Percentiles rank a stretch among this genome's conserved stretches.
Evolutionary conservation across 2,329 filamentous ascomycete species (phyloP).

Genomic region (Alternaria angustiovoidea): DNA sequence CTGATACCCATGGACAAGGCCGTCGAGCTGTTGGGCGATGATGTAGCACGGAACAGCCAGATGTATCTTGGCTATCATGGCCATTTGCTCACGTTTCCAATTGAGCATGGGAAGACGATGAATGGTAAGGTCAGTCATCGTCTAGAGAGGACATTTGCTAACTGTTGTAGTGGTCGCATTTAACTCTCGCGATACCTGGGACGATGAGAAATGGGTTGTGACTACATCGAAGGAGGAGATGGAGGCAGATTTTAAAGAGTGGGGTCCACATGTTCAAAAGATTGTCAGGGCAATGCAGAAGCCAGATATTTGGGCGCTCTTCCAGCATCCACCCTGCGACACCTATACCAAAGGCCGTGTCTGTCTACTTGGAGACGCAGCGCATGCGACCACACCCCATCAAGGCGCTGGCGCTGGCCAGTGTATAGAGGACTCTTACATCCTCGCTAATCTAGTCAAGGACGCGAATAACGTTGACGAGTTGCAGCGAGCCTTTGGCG

Average conservation of each 20-base stretch:
- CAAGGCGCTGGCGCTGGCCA: slow-evolving; percentile 65
- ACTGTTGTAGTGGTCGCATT: slow-evolving; percentile 47
- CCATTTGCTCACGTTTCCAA: slow-evolving; percentile 70
- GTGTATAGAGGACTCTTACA: slow-evolving; percentile 63
- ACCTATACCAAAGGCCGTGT: slow-evolving; percentile 56
- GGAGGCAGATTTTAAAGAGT: slow-evolving; percentile 40
- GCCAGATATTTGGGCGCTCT: slow-evolving; percentile 65
- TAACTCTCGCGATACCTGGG: slow-evolving; percentile 43
- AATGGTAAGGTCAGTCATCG: slow-evolving; percentile 54
- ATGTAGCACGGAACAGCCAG: slow-evolving; percentile 61
- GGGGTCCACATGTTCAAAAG: slow-evolving; percentile 42
- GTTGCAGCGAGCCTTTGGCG: slow-evolving; percentile 46
- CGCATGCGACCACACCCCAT: slow-evolving; percentile 64
- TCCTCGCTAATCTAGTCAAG: slow-evolving; percentile 41
- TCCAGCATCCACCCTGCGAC: slow-evolving; percentile 61
- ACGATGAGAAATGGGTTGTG: slow-evolving; percentile 45
- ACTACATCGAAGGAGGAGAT: slow-evolving; percentile 45
- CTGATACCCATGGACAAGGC: slow-evolving; percentile 68
- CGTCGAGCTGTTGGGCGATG: slow-evolving; percentile 57
- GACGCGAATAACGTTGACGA: slow-evolving; percentile 36
- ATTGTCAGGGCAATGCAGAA: slow-evolving; percentile 56
- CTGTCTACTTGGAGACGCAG: slow-evolving; percentile 64
- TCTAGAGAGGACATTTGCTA: background rate
- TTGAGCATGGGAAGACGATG: slow-evolving; percentile 65
- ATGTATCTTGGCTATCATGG: slow-evolving; percentile 68